Base-by-base conservation (phyloP, 805 yeast species). In the Hanseniaspora guilliermondii region DNA sequence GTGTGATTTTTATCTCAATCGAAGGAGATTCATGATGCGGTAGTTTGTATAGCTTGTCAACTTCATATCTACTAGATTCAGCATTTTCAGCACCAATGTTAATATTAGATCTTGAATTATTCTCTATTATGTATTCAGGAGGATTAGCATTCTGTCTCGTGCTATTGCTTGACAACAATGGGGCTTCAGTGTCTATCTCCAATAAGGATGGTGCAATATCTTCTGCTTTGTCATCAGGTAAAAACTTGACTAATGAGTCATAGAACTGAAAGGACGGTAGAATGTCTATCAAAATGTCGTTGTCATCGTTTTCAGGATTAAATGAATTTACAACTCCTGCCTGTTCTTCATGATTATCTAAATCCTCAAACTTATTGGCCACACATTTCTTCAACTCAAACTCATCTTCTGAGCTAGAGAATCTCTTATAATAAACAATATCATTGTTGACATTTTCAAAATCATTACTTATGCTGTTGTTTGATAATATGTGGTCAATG, bases 231-330 rank as follows among this genome's bases (percentile, higher is more conserved):
- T 49, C 59, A 57, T 21, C 63, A 57, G 24, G 66, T 63, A 39
- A 62, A 60, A 57, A 61, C 44, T 64, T 57, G 47, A 62, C 65
- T 27, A 63, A 45, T n/a, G 62, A 57, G 38, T 63, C 59, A 46
- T 62, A 63, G 59, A 63, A 60, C 54, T 63, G 62, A 47, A 63
- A 63, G 2, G 64, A 61, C 4, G 66, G 66, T 24, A 63, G 42
- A 6, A 63, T 60, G 44, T 61, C 64, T 1, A 63, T 56, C 14
- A 59, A 39, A n/a, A 55, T 14, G 7, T 40, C 47, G 5, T 47
- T 48, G 1, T 49, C 37, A 16, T 33, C 27, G 17, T 27, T 24
- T 19, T 39, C 47, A 8, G 17, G 24, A 16, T 11, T 22, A 41
- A 7, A 8, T 12, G 11, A 16, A n/a, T 40, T 24, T n/a, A 8